Conservation (phyloP, 768 basidiomycete species). For the Cystobasidium tubakii region DNA sequence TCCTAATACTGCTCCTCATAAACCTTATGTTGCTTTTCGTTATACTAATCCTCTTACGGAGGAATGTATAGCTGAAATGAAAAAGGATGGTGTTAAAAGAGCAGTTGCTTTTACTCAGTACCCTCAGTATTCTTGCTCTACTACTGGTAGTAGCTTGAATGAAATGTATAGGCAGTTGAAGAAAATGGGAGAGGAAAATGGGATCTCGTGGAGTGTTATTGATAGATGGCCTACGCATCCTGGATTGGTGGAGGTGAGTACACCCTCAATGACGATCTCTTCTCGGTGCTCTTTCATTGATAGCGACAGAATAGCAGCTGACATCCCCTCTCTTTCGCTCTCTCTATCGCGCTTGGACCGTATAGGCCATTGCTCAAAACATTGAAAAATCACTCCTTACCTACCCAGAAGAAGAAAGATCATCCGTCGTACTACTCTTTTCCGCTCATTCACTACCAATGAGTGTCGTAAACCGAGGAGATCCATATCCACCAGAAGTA, state of each 20-base stretch:
- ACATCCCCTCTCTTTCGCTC: slow-evolving; percentile 2
- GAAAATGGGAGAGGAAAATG: slow-evolving; percentile 58
- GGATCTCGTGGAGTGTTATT: slow-evolving; percentile 90
- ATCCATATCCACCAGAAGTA: slow-evolving; percentile 93
- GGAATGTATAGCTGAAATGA: slow-evolving; percentile 73
- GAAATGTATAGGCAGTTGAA: slow-evolving; percentile 64
- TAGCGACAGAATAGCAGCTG: too few relatives aligned
- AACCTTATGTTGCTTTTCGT: slow-evolving; percentile 90
- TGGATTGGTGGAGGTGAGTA: slow-evolving; percentile 81
- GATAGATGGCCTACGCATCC: slow-evolving; percentile 96
- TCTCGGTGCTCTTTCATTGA: too few relatives aligned
- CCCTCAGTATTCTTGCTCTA: slow-evolving; percentile 96
- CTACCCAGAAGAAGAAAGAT: slow-evolving; percentile 65
- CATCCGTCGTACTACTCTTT: slow-evolving; percentile 77
- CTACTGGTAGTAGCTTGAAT: slow-evolving; percentile 93
- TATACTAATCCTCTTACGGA: slow-evolving; percentile 82
- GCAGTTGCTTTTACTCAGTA: slow-evolving; percentile 97
- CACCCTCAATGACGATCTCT: too few relatives aligned
- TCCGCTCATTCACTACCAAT: slow-evolving; percentile 97
- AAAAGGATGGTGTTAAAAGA: slow-evolving; percentile 78
- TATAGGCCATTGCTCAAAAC: slow-evolving; percentile 81
- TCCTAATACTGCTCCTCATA: slow-evolving; percentile 88
- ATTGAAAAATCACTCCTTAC: slow-evolving; percentile 73
- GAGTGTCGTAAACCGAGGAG: slow-evolving; percentile 97
- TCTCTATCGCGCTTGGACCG: not conserved